Evolutionary conservation across 164 flowering plant species (phyloP).

Genomic region (Liquidambar formosana): DNA sequence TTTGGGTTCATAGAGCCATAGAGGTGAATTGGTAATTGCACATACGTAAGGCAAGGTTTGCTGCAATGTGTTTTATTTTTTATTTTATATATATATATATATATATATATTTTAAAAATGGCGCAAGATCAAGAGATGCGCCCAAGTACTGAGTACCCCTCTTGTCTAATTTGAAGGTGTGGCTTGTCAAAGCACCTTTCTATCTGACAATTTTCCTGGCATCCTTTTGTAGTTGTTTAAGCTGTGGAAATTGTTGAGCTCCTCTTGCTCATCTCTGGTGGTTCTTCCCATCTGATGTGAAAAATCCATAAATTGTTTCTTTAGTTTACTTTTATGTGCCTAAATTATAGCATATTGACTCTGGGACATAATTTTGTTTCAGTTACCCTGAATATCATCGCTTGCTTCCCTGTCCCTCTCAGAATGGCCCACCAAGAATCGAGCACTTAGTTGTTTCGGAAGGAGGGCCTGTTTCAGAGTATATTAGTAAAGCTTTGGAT

Average conservation of each 20-base stretch:
- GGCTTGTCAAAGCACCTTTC: neutral
- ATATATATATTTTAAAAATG: too few species aligned
- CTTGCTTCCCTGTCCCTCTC: slow-evolving; percentile 83
- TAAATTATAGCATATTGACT: neutral
- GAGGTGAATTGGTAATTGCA: too few species aligned
- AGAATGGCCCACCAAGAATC: slow-evolving; percentile 66
- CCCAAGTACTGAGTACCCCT: too few species aligned
- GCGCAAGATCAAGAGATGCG: too few species aligned
- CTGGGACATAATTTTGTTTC: slow-evolving; percentile 23
- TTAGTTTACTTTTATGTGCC: neutral
- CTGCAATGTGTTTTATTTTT: too few species aligned
- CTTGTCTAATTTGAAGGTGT: neutral
- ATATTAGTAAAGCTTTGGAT: slow-evolving; percentile 59
- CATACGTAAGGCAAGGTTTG: too few species aligned
- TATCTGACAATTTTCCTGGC: neutral
- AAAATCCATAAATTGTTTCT: neutral
- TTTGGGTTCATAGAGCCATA: too few species aligned
- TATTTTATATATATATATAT: too few species aligned
- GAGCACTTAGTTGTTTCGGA: slow-evolving; percentile 86
- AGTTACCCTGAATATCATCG: slow-evolving; percentile 68
- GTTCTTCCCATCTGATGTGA: neutral
- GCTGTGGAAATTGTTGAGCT: neutral
- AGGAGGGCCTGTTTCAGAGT: slow-evolving; percentile 78
- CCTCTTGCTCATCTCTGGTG: neutral
- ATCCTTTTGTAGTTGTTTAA: neutral